Evolutionary conservation across 2,329 filamentous ascomycete genomes (phyloP).

Genomic region (Fusarium albidum): DNA sequence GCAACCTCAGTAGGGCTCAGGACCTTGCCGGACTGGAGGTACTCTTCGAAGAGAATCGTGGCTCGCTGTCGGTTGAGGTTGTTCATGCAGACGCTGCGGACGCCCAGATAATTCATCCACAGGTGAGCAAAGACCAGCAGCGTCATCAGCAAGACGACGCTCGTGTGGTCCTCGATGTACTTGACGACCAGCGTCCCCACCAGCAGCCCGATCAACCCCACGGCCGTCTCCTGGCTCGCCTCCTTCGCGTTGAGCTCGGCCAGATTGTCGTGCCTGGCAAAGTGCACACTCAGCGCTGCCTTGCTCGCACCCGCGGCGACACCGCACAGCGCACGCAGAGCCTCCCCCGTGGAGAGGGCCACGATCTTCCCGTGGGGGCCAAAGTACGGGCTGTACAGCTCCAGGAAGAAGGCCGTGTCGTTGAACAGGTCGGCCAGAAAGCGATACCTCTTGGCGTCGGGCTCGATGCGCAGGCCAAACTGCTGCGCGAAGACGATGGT

Average conservation of each 20-base stretch:
- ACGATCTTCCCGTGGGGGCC: constrained; percentile 60
- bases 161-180: constrained; percentile 71
- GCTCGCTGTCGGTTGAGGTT: constrained; percentile 88
- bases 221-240: constrained; percentile 92
- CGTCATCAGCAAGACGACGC: constrained; percentile 79
- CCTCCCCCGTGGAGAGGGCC: constrained; percentile 59
- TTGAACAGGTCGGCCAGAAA: constrained; percentile 90
- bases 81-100: constrained; percentile 82
- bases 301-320: constrained; percentile 92
- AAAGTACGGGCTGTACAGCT: constrained; percentile 80
- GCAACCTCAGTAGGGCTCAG: constrained; percentile 74
- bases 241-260: constrained; percentile 96
- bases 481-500: constrained; percentile 88
- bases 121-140: constrained; percentile 79
- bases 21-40: constrained; percentile 58
- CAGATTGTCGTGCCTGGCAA: constrained; percentile 85
- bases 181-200: constrained; percentile 84
- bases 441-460: constrained; percentile 90
- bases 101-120: constrained; percentile 85
- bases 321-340: constrained; percentile 75
- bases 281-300: constrained; percentile 90
- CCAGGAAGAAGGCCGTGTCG: constrained; percentile 85
- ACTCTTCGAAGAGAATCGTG: constrained; percentile 75
- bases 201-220: constrained; percentile 88
- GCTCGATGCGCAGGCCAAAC: constrained; percentile 83